Conservation (phyloP, 2,329 filamentous ascomycete genomes). For the Lecanicillium sp. region DNA sequence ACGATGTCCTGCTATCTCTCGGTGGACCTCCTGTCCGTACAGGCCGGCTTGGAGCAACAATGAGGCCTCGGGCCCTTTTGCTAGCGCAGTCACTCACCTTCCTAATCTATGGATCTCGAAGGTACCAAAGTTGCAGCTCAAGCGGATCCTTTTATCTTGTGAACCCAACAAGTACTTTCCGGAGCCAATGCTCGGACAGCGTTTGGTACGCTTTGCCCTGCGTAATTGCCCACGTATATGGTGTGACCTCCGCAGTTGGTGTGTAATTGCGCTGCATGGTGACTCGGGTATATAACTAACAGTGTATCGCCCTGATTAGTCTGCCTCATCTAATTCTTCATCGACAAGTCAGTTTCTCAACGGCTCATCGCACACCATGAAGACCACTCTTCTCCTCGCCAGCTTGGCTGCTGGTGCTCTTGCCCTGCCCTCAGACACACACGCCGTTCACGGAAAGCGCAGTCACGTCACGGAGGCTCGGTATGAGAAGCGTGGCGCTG, state of each 20-base stretch:
- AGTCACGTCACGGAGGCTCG: slow-evolving; percentile 14
- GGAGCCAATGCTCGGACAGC: background rate
- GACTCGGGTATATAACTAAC: background rate
- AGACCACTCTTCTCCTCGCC: slow-evolving; percentile 17
- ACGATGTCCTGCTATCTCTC: background rate
- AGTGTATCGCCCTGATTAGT: background rate
- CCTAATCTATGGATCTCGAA: too few species aligned
- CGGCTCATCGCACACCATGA: slow-evolving; percentile 16
- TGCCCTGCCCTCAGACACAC: slow-evolving; percentile 16
- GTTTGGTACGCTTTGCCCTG: background rate
- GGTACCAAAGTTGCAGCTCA: background rate
- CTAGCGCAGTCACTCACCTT: slow-evolving; percentile 10
- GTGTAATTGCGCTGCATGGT: background rate
- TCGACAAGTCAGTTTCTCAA: background rate
- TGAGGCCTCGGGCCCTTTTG: slow-evolving; percentile 5
- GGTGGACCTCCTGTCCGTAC: background rate
- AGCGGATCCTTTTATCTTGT: background rate
- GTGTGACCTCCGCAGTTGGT: background rate
- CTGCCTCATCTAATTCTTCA: background rate
- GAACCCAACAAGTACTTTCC: background rate
- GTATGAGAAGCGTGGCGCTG: slow-evolving; percentile 23
- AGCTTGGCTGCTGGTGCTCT: slow-evolving; percentile 18
- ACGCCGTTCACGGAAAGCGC: slow-evolving; percentile 30
- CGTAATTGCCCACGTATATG: background rate
- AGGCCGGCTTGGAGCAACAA: slow-evolving; percentile 3